Evolutionary conservation across 345 rosid genomes (phyloP), one percentile per base, ranked within the genome.

Genomic region (Anacardium occidentale): DNA sequence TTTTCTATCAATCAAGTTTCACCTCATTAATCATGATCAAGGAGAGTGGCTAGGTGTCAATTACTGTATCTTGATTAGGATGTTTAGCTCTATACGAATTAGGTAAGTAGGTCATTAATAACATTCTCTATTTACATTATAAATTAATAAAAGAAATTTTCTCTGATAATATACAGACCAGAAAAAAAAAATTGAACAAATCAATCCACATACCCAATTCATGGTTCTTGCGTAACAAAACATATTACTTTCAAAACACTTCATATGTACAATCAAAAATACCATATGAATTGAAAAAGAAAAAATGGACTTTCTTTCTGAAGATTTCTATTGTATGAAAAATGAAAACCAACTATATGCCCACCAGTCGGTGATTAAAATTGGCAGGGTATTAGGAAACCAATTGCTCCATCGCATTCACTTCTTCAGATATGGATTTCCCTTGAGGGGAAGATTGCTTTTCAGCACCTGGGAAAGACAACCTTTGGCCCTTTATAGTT

Each of bases 181-280:
- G 15, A 5, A 3, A 17, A 37, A 71, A 8, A 51, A 21, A 71
- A 21, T 11, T 42, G 48, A 62, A 34, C 21, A 62, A 14, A 26
- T 62, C 75, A 34, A 62, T 61, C 61, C 55, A 45, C 47, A 64
- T 45, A 21, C 68, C 68, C 61, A 50, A 22, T 32, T 21, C 56
- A 18, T 17, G 47, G 12, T 14, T 26, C 26, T 25, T 29, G 47
- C 75, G 24, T 40, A 58, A 50, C 62, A 62, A 22, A 58, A 3
- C 70, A 68, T 55, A 59, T 62, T 9, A 51, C 51, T 72, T 32
- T 40, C 73, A 73, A 34, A 73, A 18, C 56, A 50, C 71, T 61
- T 44, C 52, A 51, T 59, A 21, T 78, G 21, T 72, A 59, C 22
- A 64, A 56, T n/a, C 37, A 58, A 40, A 48, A 57, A 69, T 32